These are phyloP conservation scores for Kazachstania africana DNA, from an alignment of 805 yeast species.

Conservation along the genomic window DNA sequence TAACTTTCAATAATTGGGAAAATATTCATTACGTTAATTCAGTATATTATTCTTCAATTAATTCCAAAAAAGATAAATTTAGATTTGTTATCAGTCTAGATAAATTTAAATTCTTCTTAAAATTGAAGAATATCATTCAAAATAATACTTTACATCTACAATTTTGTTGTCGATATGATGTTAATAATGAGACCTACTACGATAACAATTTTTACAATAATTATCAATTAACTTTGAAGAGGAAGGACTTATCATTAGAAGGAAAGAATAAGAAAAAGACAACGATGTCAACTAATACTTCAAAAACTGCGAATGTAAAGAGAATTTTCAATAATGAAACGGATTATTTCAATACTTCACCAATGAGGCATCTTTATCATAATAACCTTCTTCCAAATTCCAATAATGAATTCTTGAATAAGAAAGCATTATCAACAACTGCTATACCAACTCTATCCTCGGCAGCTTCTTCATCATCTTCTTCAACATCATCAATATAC, in stretches of 20 bases:
- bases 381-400: slow-evolving; percentile 5
- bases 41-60: slow-evolving; percentile 16
- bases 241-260: background rate
- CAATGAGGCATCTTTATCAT: slow-evolving; percentile 24
- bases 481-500: background rate
- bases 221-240: slow-evolving; percentile 11
- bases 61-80: slow-evolving; percentile 21
- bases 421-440: background rate
- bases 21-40: slow-evolving; percentile 24
- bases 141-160: slow-evolving; percentile 13
- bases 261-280: background rate
- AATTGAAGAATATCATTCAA: slow-evolving; percentile 13
- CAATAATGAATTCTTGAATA: no score
- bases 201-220: slow-evolving; percentile 27
- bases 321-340: slow-evolving; percentile 25
- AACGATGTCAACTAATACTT: background rate
- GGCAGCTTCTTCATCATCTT: background rate
- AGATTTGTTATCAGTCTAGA: slow-evolving; percentile 21
- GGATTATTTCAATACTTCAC: slow-evolving; percentile 25
- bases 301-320: slow-evolving; percentile 3
- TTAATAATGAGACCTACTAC: slow-evolving; percentile 23
- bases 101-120: slow-evolving; percentile 18
- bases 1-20: slow-evolving; percentile 25
- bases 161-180: slow-evolving; percentile 25
- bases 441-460: background rate